Conservation (phyloP, 1,139 yeast species). For the Suhomyces coccinellae region DNA sequence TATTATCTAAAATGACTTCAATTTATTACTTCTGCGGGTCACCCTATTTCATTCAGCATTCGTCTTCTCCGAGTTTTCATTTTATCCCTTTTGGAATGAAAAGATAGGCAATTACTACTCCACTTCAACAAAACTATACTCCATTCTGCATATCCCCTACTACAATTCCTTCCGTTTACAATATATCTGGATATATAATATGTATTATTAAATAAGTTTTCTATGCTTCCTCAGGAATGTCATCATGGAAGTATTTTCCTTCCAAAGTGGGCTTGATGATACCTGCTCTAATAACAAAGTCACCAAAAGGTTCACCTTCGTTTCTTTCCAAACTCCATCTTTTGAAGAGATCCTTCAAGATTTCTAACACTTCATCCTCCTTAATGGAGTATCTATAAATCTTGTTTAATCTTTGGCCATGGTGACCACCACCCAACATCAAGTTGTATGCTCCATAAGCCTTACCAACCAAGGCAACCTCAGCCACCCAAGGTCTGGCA, state of each 20-base stretch:
- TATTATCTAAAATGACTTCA: too few species aligned
- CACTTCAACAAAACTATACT: too few species aligned
- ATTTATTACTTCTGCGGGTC: too few species aligned
- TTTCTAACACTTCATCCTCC: conserved; percentile 82
- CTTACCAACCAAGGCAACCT: conserved; percentile 93
- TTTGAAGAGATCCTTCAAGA: conserved; percentile 82
- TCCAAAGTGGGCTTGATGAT: conserved; percentile 84
- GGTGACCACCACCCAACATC: conserved; percentile 95
- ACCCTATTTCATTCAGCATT: too few species aligned
- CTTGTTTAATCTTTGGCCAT: conserved; percentile 91
- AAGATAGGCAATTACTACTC: too few species aligned
- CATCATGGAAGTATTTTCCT: conserved; percentile 94
- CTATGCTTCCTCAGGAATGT: conserved; percentile 75
- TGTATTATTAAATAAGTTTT: conserved; percentile 2
- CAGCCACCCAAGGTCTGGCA: conserved; percentile 98
- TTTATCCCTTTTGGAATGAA: too few species aligned
- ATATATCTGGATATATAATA: too few species aligned
- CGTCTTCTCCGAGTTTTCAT: too few species aligned
- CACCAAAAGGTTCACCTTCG: conserved; percentile 95
- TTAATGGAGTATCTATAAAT: conserved; percentile 84
- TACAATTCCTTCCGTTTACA: too few species aligned
- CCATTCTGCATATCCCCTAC: too few species aligned
- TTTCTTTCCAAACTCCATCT: conserved; percentile 91
- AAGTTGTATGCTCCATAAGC: conserved; percentile 92
- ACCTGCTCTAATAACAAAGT: conserved; percentile 82